phyloP scores from a whole-genome alignment of 2,329 filamentous ascomycete species.

The Hypoxylon sp. region DNA sequence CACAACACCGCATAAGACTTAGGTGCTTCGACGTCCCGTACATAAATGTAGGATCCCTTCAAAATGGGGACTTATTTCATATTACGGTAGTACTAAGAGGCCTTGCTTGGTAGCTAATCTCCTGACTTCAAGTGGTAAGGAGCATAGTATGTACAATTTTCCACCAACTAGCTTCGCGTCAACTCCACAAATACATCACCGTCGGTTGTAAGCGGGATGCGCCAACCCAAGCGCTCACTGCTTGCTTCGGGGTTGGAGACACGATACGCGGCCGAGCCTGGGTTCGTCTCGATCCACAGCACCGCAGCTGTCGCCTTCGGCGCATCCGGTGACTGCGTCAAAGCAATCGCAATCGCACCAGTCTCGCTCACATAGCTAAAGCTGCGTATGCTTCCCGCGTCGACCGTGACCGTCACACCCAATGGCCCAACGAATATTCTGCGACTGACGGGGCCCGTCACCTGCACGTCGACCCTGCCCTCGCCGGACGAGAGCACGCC shows the following conservation, averaged over 20 bases:
- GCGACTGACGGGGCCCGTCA: constrained; percentile 61
- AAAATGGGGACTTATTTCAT: too few relatives aligned
- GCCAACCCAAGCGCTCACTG: constrained; percentile 48
- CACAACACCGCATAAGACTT: neutral
- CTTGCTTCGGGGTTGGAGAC: constrained; percentile 42
- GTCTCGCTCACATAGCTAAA: constrained; percentile 53
- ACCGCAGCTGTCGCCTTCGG: constrained; percentile 50
- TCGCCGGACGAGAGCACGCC: constrained; percentile 54
- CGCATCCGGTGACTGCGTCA: constrained; percentile 49
- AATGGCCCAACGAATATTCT: constrained; percentile 63
- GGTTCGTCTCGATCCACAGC: constrained; percentile 55
- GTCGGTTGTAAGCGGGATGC: constrained; percentile 44
- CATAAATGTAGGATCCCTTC: too few relatives aligned
- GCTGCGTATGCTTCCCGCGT: constrained; percentile 58
- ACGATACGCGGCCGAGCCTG: constrained; percentile 42
- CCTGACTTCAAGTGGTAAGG: neutral
- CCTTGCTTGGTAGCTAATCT: too few relatives aligned
- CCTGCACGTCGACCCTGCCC: constrained; percentile 53
- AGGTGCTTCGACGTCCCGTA: neutral
- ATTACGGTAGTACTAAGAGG: too few relatives aligned
- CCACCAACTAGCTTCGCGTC: neutral
- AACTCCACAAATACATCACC: constrained; percentile 45
- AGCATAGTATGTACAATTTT: neutral
- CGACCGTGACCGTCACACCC: constrained; percentile 56
- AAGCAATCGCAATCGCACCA: constrained; percentile 47